phyloP scores from a whole-genome alignment of 2,329 filamentous ascomycete genomes.

The Xylariaceae sp. region DNA sequence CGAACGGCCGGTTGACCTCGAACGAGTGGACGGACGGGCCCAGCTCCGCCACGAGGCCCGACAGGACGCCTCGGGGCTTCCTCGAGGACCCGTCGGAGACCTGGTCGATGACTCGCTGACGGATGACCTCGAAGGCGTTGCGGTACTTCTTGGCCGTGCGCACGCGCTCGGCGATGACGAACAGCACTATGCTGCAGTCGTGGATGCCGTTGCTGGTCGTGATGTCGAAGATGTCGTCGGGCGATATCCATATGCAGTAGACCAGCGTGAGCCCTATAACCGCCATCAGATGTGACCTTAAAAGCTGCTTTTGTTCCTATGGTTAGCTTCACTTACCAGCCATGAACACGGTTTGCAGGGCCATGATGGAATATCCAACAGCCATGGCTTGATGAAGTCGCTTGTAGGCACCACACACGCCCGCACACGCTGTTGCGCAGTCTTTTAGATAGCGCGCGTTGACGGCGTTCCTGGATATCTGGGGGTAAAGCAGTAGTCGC shows the following conservation, averaged over 20 bases:
- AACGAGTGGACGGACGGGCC: constrained; percentile 2
- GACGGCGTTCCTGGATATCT: not conserved
- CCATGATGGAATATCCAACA: constrained; percentile 23
- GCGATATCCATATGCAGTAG: constrained; percentile 23
- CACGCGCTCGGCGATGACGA: constrained; percentile 24
- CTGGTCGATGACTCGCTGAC: constrained; percentile 4
- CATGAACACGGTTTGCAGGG: constrained; percentile 23
- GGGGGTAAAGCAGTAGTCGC: not conserved
- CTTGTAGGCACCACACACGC: constrained; percentile 23
- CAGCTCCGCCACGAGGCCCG: not conserved
- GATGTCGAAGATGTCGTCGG: constrained; percentile 19
- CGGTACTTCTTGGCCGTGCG: constrained; percentile 22
- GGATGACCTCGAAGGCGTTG: constrained; percentile 19
- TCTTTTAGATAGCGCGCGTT: not conserved
- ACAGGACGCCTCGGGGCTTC: not conserved
- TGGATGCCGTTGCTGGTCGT: constrained; percentile 10
- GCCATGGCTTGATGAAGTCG: constrained; percentile 22
- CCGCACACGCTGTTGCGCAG: not conserved
- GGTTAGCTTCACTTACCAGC: constrained; percentile 6
- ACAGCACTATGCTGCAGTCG: constrained; percentile 20
- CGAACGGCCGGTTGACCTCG: constrained; percentile 4
- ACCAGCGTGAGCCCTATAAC: constrained; percentile 17
- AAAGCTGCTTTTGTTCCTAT: not conserved
- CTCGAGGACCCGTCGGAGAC: constrained; percentile 1
- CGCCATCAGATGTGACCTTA: not conserved